Evolutionary conservation across 1,284 basidiomycete species (phyloP), one percentile per base, ranked within the genome.

Genomic region (Ganoderma lingzhi): DNA sequence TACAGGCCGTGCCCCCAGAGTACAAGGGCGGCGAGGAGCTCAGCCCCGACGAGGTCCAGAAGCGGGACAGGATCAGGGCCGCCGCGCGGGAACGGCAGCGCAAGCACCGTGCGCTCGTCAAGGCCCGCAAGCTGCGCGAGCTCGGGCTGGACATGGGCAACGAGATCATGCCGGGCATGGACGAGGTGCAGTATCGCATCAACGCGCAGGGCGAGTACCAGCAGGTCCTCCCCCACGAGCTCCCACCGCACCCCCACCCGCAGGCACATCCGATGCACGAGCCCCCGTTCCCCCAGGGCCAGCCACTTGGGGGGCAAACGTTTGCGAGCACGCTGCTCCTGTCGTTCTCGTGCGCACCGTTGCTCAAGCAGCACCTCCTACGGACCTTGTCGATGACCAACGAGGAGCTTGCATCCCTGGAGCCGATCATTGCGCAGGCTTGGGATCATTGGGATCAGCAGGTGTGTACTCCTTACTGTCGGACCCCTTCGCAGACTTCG

Each of bases 391-490:
- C 86, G 70, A 90, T 94, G 87, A 88, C 90, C 32, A 89, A 88
- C 78, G 91, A 93, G 67, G 93, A 94, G 75, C 85, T 94, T n/a
- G 87, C 88, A 4, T 88, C 90, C 10, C 80, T 94, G 62, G 91
- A 94, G 76, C 90, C 91, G 32, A 84, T 93, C 71, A 91, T 94
- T 68, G 92, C 93, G 3, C 89, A 91, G 63, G 92, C 92, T 30
- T 94, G 91, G 86, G 93, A 94, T 71, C 89, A 90, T 62, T 94
- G 93, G 93, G 90, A 94, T 76, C 87, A 88, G 71, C 88, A 91
- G 80, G 92, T 93, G 74, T 68, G 86, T 76, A 41, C 17, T 48
- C 37, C n/a, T 41, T 59, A 23, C 51, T 32, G 10, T 59, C 53
- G 44, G 63, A 35, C 32, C 44, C 37, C 58, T 19, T 41, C 61